These are phyloP conservation scores for Pichiaceae sp. DNA, from an alignment of 1,139 yeast genomes.

Conservation along the genomic window DNA sequence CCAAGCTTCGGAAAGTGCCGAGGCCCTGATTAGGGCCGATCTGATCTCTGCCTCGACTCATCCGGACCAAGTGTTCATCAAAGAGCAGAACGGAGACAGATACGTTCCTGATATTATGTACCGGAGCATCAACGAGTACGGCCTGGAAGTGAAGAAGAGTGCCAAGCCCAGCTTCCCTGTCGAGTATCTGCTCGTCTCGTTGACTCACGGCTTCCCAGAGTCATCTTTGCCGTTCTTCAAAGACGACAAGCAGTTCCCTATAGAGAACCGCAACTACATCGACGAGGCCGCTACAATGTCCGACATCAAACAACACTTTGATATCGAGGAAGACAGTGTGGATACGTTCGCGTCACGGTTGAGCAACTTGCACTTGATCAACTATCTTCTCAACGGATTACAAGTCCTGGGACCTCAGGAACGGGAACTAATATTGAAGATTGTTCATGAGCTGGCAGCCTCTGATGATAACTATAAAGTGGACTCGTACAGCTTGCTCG, in stretches of 20 bases:
- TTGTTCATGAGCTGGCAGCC: conserved; percentile 23
- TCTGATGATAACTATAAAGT: conserved; percentile 28
- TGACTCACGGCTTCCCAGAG: conserved; percentile 91
- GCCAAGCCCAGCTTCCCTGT: conserved; percentile 97
- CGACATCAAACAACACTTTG: conserved; percentile 39
- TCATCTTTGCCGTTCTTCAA: conserved; percentile 37
- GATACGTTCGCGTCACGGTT: conserved; percentile 20
- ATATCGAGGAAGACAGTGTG: conserved; percentile 24
- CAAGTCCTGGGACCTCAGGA: conserved; percentile 50
- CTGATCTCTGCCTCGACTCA: conserved; percentile 83
- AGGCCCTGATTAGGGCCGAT: conserved; percentile 81
- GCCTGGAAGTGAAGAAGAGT: conserved; percentile 73
- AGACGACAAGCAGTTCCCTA: conserved; percentile 40
- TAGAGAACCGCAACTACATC: conserved; percentile 70
- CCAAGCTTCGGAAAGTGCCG: conserved; percentile 84
- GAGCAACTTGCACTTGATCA: conserved; percentile 65
- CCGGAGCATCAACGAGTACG: conserved; percentile 80
- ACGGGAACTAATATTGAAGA: conserved; percentile 35
- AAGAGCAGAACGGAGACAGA: conserved; percentile 58
- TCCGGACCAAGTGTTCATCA: conserved; percentile 80
- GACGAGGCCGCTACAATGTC: conserved; percentile 66
- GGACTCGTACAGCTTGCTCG: conserved; percentile 39
- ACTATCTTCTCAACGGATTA: conserved; percentile 41
- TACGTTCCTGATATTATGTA: conserved; percentile 94
- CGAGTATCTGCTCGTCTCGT: conserved; percentile 78